Conservation (phyloP, 129 eudicot genomes). For the Helichrysum umbraculigerum region DNA sequence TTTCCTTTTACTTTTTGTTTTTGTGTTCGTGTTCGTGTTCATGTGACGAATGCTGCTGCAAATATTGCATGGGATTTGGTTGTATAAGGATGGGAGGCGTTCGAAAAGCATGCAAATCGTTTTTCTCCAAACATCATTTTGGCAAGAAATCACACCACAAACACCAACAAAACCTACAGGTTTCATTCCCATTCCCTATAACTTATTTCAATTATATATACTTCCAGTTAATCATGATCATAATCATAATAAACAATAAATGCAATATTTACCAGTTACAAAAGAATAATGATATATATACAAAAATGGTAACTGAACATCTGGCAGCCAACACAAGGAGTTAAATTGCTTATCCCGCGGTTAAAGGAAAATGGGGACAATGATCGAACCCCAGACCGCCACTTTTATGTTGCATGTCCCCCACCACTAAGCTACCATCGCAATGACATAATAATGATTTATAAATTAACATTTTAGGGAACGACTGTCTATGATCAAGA, state of each 20-base stretch:
- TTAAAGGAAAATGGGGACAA: no score
- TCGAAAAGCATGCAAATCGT: constrained; percentile 55
- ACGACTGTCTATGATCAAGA: no score
- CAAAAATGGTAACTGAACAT: no score
- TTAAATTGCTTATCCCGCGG: no score
- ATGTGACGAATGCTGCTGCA: constrained; percentile 2
- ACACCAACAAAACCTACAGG: constrained; percentile 18
- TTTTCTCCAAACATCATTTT: constrained; percentile 40
- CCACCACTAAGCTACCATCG: no score
- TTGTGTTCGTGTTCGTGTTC: background rate
- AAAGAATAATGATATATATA: no score
- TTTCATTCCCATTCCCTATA: constrained; percentile 10
- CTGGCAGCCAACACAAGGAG: no score
- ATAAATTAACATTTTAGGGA: no score
- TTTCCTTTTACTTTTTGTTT: background rate
- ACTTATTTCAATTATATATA: background rate
- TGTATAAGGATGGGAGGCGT: constrained; percentile 36
- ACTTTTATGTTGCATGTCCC: no score
- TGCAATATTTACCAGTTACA: no score
- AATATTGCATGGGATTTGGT: constrained; percentile 16
- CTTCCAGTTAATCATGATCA: background rate
- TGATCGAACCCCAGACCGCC: no score
- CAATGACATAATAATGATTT: no score
- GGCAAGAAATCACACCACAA: constrained; percentile 34
- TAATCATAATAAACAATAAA: background rate